Conservation (phyloP, 345 rosid species). For the Stellera chamaejasme region DNA sequence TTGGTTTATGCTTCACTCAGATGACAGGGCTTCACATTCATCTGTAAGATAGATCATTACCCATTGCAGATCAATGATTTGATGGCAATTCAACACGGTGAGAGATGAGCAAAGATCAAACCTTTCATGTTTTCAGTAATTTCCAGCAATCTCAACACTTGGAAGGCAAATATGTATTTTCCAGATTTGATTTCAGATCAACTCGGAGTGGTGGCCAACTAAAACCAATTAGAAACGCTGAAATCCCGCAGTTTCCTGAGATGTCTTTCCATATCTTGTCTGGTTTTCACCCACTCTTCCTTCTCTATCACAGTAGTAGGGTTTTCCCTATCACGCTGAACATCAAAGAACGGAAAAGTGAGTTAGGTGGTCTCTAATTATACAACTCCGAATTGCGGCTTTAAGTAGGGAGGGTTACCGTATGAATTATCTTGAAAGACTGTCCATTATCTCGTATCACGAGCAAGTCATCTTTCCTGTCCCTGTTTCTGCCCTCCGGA, state of each 20-base stretch:
- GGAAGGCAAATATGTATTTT: too few relatives aligned
- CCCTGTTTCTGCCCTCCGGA: slow-evolving; percentile 76
- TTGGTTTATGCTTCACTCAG: too few relatives aligned
- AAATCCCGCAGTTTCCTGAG: slow-evolving; percentile 85
- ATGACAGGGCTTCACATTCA: too few relatives aligned
- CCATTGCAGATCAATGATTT: too few relatives aligned
- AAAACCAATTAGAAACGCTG: slow-evolving; percentile 81
- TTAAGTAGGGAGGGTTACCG: slow-evolving; percentile 27
- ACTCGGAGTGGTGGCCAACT: background rate
- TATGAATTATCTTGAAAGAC: slow-evolving; percentile 67
- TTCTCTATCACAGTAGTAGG: slow-evolving; percentile 72
- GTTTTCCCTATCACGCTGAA: slow-evolving; percentile 59
- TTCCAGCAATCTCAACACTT: too few relatives aligned
- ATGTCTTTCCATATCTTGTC: slow-evolving; percentile 88
- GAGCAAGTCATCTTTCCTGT: slow-evolving; percentile 78
- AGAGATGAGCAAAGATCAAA: too few relatives aligned
- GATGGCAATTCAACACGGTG: too few relatives aligned
- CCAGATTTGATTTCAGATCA: too few relatives aligned
- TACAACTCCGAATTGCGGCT: background rate
- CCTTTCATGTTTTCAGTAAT: too few relatives aligned
- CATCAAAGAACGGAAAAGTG: slow-evolving; percentile 2
- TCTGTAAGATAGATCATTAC: too few relatives aligned
- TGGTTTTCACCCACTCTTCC: slow-evolving; percentile 76
- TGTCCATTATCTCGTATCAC: slow-evolving; percentile 72
- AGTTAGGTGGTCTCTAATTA: slow-evolving; percentile 1